phyloP scores from a whole-genome alignment of 179 eudicot species.

The Sideroxylon spinosum region DNA sequence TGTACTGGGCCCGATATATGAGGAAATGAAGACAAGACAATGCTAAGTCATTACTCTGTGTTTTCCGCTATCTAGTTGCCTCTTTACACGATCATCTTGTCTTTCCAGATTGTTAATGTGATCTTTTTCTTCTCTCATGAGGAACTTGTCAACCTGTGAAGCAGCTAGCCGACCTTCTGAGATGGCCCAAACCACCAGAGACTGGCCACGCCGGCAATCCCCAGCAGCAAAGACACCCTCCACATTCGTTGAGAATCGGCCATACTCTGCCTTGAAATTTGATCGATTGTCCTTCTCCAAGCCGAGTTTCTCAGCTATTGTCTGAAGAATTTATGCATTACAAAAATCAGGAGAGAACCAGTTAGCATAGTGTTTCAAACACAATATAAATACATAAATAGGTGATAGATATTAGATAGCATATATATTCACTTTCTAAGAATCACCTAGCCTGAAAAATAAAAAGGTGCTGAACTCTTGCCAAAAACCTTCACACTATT shows the following conservation, averaged over 20 bases:
- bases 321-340: conserved; percentile 33
- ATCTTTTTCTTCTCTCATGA: conserved; percentile 37
- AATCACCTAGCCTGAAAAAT: conserved; percentile 3
- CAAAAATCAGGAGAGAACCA: not conserved
- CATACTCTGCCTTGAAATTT: conserved; percentile 92
- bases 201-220: conserved; percentile 92
- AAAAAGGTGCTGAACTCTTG: too few relatives aligned
- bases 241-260: conserved; percentile 75
- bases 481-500: not conserved
- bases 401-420: not conserved
- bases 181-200: conserved; percentile 97
- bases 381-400: not conserved
- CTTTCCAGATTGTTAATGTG: not conserved
- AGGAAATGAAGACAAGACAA: conserved; percentile 1
- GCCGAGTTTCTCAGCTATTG: conserved; percentile 74
- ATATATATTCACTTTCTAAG: not conserved
- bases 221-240: conserved; percentile 97
- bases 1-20: not conserved
- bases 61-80: conserved; percentile 24
- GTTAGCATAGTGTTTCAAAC: not conserved
- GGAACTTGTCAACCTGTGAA: conserved; percentile 67
- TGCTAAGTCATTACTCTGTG: conserved; percentile 24
- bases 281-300: conserved; percentile 75
- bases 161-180: conserved; percentile 92
- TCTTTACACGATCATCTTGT: not conserved